Conservation (phyloP, 2,329 filamentous ascomycete species). For the Podosphaera aphanis region DNA sequence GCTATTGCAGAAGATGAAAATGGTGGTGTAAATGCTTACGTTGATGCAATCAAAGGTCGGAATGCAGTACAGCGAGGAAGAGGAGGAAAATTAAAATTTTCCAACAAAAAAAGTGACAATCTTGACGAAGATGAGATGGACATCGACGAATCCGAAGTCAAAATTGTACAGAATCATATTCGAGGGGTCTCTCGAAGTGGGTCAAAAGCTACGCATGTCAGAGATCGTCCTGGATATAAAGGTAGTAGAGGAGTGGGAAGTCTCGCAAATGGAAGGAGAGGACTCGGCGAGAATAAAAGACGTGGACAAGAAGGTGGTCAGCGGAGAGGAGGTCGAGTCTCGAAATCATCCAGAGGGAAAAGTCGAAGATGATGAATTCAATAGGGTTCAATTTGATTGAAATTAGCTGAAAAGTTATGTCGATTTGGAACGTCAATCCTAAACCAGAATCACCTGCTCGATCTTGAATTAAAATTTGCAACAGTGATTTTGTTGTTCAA, state of each 20-base stretch:
- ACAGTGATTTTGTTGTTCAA: too few species aligned
- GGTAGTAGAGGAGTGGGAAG: slow-evolving; percentile 22
- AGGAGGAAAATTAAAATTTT: slow-evolving; percentile 48
- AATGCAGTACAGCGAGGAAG: slow-evolving; percentile 40
- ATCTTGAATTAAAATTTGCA: too few species aligned
- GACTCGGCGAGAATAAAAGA: slow-evolving; percentile 21
- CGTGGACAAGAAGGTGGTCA: slow-evolving; percentile 6
- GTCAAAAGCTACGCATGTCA: slow-evolving; percentile 14
- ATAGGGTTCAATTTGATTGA: too few species aligned
- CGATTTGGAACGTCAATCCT: too few species aligned
- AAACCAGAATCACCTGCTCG: too few species aligned
- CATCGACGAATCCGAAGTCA: slow-evolving; percentile 24
- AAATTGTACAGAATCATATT: slow-evolving; percentile 26
- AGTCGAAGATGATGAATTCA: slow-evolving; percentile 6
- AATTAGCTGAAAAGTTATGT: too few species aligned
- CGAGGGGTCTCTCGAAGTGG: slow-evolving; percentile 13
- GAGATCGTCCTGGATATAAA: slow-evolving; percentile 17
- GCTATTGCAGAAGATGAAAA: slow-evolving; percentile 19
- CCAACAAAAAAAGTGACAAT: slow-evolving; percentile 35
- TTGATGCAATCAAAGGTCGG: slow-evolving; percentile 43
- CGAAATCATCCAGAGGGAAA: slow-evolving; percentile 14
- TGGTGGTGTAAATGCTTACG: slow-evolving; percentile 42
- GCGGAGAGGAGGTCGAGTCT: slow-evolving; percentile 11
- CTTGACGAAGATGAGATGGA: slow-evolving; percentile 23
- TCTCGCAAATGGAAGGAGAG: slow-evolving; percentile 23